Conservation (phyloP, 129 eudicot genomes). For the sunflower (Helianthus annuus) region DNA sequence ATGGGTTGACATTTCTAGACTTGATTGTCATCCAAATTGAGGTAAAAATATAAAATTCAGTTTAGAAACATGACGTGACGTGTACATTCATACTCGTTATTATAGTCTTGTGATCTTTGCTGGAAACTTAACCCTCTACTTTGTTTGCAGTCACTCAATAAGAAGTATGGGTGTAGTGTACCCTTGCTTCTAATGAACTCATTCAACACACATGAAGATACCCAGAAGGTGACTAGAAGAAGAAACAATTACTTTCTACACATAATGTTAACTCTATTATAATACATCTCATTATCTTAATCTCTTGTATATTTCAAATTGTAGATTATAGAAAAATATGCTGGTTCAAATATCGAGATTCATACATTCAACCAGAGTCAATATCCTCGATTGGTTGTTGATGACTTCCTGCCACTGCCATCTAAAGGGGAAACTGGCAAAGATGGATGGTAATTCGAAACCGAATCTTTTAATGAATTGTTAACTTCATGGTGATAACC, state of each 20-base stretch:
- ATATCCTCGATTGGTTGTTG: conserved; percentile 91
- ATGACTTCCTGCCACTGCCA: conserved; percentile 83
- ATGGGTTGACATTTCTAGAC: conserved; percentile 90
- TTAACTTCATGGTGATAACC: background rate
- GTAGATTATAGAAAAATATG: conserved; percentile 88
- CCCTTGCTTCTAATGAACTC: conserved; percentile 81
- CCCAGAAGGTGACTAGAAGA: conserved; percentile 64
- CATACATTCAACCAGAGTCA: conserved; percentile 98
- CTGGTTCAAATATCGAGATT: conserved; percentile 69
- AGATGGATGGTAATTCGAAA: conserved; percentile 78
- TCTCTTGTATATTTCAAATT: conserved; percentile 1
- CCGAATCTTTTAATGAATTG: background rate
- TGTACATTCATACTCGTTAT: background rate
- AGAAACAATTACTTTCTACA: background rate
- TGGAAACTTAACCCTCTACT: conserved; percentile 16
- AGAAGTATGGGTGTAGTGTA: conserved; percentile 90
- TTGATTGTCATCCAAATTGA: conserved; percentile 92
- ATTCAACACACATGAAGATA: conserved; percentile 98
- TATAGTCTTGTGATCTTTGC: conserved; percentile 11
- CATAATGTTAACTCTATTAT: background rate
- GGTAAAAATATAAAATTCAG: conserved; percentile 41
- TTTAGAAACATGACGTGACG: conserved; percentile 10
- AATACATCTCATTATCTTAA: background rate
- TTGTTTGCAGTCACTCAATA: conserved; percentile 66
- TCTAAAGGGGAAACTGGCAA: conserved; percentile 82